phyloP scores from a whole-genome alignment of 176 grass and related monocot species.

The Urochloa ruziziensis region DNA sequence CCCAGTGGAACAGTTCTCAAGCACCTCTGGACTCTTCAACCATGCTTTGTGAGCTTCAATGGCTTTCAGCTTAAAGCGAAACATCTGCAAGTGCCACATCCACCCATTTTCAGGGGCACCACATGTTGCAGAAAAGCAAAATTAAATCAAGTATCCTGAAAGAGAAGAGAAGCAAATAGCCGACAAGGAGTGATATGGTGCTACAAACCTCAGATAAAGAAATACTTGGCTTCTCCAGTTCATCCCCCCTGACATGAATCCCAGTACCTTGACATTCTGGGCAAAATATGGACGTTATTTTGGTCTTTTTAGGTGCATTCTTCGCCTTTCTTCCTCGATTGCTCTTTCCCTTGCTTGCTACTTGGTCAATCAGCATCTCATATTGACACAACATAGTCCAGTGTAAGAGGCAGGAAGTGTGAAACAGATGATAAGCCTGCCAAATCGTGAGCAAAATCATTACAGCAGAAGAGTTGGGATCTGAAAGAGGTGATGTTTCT shows the following conservation, averaged over 20 bases:
- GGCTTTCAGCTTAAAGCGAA: slow-evolving; percentile 87
- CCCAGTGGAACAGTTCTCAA: slow-evolving; percentile 88
- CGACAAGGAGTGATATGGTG: neutral
- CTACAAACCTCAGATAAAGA: slow-evolving; percentile 77
- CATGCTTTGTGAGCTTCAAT: slow-evolving; percentile 96
- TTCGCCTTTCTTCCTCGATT: slow-evolving; percentile 85
- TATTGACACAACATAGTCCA: slow-evolving; percentile 92
- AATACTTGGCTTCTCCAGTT: slow-evolving; percentile 85
- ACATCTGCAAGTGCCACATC: slow-evolving; percentile 64
- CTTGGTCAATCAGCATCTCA: slow-evolving; percentile 59
- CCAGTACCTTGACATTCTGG: slow-evolving; percentile 96
- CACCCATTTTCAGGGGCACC: neutral
- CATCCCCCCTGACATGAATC: slow-evolving; percentile 61
- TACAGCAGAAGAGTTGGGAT: neutral
- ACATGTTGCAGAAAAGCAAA: neutral
- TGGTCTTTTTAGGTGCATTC: slow-evolving; percentile 56
- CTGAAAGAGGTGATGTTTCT: neutral
- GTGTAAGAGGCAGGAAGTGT: slow-evolving; percentile 88
- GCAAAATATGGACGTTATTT: slow-evolving; percentile 70
- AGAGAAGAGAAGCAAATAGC: neutral
- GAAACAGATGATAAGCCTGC: slow-evolving; percentile 64
- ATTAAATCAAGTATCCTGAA: neutral
- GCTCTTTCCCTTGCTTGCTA: slow-evolving; percentile 57
- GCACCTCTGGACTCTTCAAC: slow-evolving; percentile 90
- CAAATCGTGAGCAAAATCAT: neutral